Conservation (phyloP, 73 alveolate species). For the Tetrahymena borealis region DNA sequence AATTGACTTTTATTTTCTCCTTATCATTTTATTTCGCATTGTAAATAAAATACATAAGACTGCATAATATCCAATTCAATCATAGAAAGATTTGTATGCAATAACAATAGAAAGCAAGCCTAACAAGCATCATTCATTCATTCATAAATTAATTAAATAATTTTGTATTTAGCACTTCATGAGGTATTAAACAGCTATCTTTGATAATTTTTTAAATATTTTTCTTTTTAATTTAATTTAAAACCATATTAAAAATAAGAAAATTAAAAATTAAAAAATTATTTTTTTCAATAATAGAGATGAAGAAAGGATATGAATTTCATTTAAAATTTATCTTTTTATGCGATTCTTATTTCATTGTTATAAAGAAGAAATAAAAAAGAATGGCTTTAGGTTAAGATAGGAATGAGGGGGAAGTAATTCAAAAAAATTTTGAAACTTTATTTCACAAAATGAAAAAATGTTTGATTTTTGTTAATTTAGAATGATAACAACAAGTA, state of each 20-base stretch:
- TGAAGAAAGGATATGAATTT: too few relatives aligned
- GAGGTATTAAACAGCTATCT: too few relatives aligned
- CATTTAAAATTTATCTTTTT: too few relatives aligned
- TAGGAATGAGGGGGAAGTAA: neutral
- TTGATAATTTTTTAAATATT: too few relatives aligned
- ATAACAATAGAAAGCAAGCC: too few relatives aligned
- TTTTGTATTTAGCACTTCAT: too few relatives aligned
- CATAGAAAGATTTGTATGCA: neutral
- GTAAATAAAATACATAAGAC: neutral
- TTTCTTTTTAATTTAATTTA: too few relatives aligned
- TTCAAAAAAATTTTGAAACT: neutral
- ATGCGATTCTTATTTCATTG: neutral
- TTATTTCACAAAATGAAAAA: neutral
- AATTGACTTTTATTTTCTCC: neutral
- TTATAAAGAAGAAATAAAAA: neutral
- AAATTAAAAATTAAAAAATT: too few relatives aligned
- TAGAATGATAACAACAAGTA: neutral
- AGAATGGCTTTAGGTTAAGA: neutral
- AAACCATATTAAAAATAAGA: too few relatives aligned
- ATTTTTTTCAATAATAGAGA: too few relatives aligned
- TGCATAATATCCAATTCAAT: neutral
- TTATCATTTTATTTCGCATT: neutral
- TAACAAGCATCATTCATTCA: too few relatives aligned
- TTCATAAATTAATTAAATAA: too few relatives aligned
- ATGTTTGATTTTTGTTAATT: neutral